A percentile compares a stretch with the other conserved stretches of the same genome.
Evolutionary conservation across 2,329 filamentous ascomycete species (phyloP).

Genomic region (Fusarium sp.): DNA sequence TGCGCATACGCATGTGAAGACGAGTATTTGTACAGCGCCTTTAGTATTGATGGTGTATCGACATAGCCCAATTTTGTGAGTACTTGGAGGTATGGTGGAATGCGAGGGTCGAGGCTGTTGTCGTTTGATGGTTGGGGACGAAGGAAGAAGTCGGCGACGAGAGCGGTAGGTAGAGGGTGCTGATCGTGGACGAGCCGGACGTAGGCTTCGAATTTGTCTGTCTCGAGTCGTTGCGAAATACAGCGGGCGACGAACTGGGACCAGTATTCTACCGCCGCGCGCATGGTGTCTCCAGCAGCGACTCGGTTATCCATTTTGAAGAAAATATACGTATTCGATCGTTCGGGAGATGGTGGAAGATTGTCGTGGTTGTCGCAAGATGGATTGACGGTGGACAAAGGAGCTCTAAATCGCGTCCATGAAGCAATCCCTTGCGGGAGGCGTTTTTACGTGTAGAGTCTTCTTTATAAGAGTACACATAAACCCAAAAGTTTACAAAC

Average conservation of each 20-base stretch:
- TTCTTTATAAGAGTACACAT: not conserved
- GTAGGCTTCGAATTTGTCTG: constrained; percentile 67
- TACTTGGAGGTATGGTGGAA: constrained; percentile 71
- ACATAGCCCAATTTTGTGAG: constrained; percentile 67
- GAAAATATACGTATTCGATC: constrained; percentile 9
- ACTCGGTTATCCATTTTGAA: constrained; percentile 48
- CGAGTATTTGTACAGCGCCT: constrained; percentile 70
- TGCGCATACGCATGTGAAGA: constrained; percentile 61
- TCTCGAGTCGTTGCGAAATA: constrained; percentile 66
- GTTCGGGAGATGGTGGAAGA: not conserved
- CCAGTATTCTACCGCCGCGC: constrained; percentile 61
- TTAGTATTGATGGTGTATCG: constrained; percentile 69
- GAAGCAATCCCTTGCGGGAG: not conserved
- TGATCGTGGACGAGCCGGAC: constrained; percentile 65
- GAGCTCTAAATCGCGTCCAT: constrained; percentile 28
- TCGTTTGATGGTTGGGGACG: constrained; percentile 65
- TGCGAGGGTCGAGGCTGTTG: constrained; percentile 70
- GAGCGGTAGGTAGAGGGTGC: constrained; percentile 65
- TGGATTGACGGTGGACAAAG: constrained; percentile 15
- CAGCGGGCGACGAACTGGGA: constrained; percentile 65
- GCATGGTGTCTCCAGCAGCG: constrained; percentile 45
- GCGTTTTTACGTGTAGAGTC: not conserved
- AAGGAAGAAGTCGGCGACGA: constrained; percentile 72
- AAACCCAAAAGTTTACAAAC: not conserved
- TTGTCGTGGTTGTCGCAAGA: constrained; percentile 13